Base-by-base conservation (phyloP, 2,329 filamentous ascomycete species). In the Trichoderma atroviride region DNA sequence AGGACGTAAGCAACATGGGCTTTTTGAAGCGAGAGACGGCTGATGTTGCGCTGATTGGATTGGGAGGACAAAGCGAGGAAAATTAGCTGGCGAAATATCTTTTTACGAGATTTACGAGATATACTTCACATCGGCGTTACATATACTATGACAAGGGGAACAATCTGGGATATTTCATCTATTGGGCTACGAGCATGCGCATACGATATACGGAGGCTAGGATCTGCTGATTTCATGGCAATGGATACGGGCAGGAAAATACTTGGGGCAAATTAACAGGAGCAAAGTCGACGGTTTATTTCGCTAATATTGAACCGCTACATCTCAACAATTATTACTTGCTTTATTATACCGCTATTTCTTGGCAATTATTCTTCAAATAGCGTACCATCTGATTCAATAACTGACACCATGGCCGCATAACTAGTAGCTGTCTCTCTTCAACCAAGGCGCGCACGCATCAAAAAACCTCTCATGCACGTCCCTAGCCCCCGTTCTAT, bases 381-480 rank as follows among this genome's bases (percentile, higher is more conserved):
- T 9, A 1, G 7, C 9, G 5, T 10, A 47, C n/a, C 19, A 47
- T 5, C 16, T 60, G 6, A 13, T 31, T 9, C 14, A 10, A 16
- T 40, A 40, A 40, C 14, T n/a, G n/a, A 11, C 2, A 3, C 19
- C 16, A 33, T 14, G 16, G 62, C 10, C 11, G 31, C 13, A 6
- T 2, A 24, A 19, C 56, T 62, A 84, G 53, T 83, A 71, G 63
- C 80, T 74, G 64, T 80, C 75, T 58, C 82, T 79, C 75, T 80
- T 77, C 10, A 77, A 72, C 81, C 82, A 85, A 7, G 79, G 80
- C 72, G 78, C 78, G 37, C 72, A 72, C 4, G 76, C 83, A 71
- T 83, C 78, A 2, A 85, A 70, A 50, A 84, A 72, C 57, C 75
- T 75, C 71, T 78, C 72, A 71, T 85, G 83, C 27, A 78, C 73